Evolutionary conservation across 805 yeast genomes (phyloP), one percentile per base, ranked within the genome.

Genomic region (Lachancea mirantina): DNA sequence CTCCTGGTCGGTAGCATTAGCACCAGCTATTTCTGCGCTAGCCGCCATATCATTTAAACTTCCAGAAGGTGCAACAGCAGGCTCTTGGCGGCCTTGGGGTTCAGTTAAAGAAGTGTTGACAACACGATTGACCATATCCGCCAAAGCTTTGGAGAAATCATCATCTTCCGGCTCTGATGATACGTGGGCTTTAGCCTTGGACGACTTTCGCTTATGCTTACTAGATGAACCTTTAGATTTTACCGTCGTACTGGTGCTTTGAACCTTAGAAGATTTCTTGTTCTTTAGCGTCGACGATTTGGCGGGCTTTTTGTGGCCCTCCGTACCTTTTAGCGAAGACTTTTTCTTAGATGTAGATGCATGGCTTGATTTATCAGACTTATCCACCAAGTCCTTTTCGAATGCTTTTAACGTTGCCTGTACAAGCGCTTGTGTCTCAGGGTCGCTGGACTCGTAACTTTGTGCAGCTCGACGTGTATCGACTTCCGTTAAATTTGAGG

Each of bases 121-220:
- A 14, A 72, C 80, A 44, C 62, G 70, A 40, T 69, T 65, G 11
- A 74, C 78, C 59, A 73, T 68, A 39, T 70, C 72, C 3, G 72
- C 76, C 22, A 75, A 46, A 0, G 78, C 78, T 30, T 65, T 68
- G 32, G 74, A 70, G 30, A 72, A 61, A 3, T 64, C 68, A 36
- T 63, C 64, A 16, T 45, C 49, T 6, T 42, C 37, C 10, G 35
- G 39, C 6, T 16, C 33, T 10, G 38, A 42, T n/a, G 26, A 18
- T 9, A 22, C 19, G 22, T 30, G 25, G 23, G 23, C 31, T 8
- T 20, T 10, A 26, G 35, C 34, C 14, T 43, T 42, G 1, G 39
- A 14, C 14, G 45, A 17, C 28, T 43, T 47, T 35, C 45, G 50
- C 39, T 50, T 53, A n/a, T n/a, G n/a, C n/a, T n/a, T n/a, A n/a